A percentile compares a stretch with the other conserved stretches of the same genome.
Conservation (phyloP, 306 rosid genomes). For the Vigna unguiculata region DNA sequence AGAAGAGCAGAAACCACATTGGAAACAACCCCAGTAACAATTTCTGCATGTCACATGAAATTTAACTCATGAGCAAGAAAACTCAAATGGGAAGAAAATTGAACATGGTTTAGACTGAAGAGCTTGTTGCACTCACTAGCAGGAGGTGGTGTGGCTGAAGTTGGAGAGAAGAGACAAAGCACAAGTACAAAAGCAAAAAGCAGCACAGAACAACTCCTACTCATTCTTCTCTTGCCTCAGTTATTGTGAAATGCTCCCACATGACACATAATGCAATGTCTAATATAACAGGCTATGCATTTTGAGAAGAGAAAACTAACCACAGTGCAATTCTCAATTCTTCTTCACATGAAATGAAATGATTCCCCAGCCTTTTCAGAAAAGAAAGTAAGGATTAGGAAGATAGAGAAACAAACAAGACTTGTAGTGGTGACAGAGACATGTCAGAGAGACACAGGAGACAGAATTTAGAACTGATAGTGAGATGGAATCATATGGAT, state of each 20-base stretch:
- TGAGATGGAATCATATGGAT: conserved; percentile 52
- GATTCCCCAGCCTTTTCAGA: conserved; percentile 45
- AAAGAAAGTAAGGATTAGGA: conserved; percentile 33
- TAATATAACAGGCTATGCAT: conserved; percentile 50
- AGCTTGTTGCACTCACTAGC: conserved; percentile 68
- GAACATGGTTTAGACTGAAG: not conserved
- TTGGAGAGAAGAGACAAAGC: conserved; percentile 63
- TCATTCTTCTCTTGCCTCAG: conserved; percentile 54
- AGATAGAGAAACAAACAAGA: conserved; percentile 51
- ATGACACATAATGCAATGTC: conserved; percentile 32
- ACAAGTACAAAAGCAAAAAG: conserved; percentile 59
- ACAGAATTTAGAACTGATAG: conserved; percentile 40
- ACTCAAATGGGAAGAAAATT: conserved; percentile 5
- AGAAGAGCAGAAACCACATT: conserved; percentile 85
- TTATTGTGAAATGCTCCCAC: conserved; percentile 47
- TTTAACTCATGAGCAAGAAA: conserved; percentile 31
- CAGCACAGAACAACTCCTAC: conserved; percentile 50
- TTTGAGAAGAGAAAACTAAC: conserved; percentile 48
- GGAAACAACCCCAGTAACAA: conserved; percentile 79
- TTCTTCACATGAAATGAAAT: conserved; percentile 48
- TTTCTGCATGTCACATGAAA: conserved; percentile 60
- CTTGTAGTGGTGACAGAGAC: conserved; percentile 45
- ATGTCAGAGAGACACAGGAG: conserved; percentile 45
- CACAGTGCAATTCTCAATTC: conserved; percentile 46
- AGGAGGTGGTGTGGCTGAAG: conserved; percentile 83